phyloP scores from a whole-genome alignment of 2,329 filamentous ascomycete genomes.

The Paraphoma sp. region DNA sequence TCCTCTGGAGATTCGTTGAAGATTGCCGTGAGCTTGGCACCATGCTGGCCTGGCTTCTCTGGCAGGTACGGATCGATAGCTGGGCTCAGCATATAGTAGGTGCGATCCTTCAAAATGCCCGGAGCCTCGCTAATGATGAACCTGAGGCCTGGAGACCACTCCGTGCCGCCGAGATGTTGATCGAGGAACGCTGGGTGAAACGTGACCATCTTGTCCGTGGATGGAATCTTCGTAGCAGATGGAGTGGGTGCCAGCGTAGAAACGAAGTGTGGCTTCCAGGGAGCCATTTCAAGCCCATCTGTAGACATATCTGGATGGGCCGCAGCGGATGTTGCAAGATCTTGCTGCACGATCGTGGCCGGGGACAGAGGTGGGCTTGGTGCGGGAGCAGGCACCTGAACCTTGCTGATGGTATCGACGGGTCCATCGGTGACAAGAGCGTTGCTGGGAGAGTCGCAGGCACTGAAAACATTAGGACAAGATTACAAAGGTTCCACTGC shows the following conservation, averaged over 20 bases:
- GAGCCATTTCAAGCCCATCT: conserved; percentile 17
- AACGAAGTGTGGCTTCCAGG: conserved; percentile 49
- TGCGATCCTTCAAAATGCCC: conserved; percentile 40
- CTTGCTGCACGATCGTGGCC: conserved; percentile 8
- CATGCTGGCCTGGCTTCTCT: conserved; percentile 48
- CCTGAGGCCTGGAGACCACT: conserved; percentile 52
- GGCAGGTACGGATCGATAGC: conserved; percentile 52
- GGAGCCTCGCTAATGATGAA: conserved; percentile 34
- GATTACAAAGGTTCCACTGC: background rate
- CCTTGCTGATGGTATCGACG: conserved; percentile 16
- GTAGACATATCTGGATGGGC: background rate
- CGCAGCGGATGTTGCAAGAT: background rate
- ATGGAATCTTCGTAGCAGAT: conserved; percentile 25
- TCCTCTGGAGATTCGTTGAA: conserved; percentile 50
- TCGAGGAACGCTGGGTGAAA: conserved; percentile 50
- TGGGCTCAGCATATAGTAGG: conserved; percentile 52
- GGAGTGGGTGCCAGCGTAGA: conserved; percentile 34
- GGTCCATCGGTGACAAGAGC: conserved; percentile 28
- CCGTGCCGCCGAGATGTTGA: conserved; percentile 43
- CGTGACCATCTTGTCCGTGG: conserved; percentile 26
- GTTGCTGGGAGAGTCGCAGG: conserved; percentile 4
- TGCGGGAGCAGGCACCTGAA: conserved; percentile 4
- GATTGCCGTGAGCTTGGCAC: conserved; percentile 56
- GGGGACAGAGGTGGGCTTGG: conserved; percentile 19
- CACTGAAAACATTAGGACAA: conserved; percentile 8